A percentile compares a stretch with the other conserved stretches of the same genome.
Evolutionary conservation across 768 basidiomycete species (phyloP).

Genomic region (Porphyrellus cyaneotinctus): DNA sequence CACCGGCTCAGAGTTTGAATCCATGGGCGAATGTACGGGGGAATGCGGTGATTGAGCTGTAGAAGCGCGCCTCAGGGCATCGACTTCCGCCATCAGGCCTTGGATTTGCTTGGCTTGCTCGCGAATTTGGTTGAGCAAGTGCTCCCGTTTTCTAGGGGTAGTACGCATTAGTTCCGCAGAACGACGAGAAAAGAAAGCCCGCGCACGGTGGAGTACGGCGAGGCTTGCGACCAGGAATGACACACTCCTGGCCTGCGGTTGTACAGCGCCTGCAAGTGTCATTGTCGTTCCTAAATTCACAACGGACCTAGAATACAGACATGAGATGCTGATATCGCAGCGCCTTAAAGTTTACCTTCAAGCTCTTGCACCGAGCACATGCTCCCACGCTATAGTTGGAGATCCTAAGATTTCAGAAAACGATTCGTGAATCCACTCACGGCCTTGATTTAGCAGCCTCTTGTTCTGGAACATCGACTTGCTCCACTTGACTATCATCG

Average conservation of each 20-base stretch:
- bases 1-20: constrained; percentile 23
- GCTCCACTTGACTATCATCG: constrained; percentile 15
- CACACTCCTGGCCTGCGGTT: constrained; percentile 66
- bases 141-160: constrained; percentile 64
- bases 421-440: constrained; percentile 12
- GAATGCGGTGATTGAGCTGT: constrained; percentile 35
- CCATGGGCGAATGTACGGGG: constrained; percentile 30
- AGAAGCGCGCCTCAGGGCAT: constrained; percentile 37
- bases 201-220: constrained; percentile 74
- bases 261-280: constrained; percentile 75
- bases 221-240: constrained; percentile 82
- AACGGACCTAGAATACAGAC: constrained; percentile 55
- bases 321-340: neutral
- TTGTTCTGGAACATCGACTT: constrained; percentile 21
- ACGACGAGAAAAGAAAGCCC: neutral
- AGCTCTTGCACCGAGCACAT: constrained; percentile 64
- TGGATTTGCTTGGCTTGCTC: constrained; percentile 71
- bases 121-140: constrained; percentile 72
- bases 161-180: neutral
- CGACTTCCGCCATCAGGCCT: constrained; percentile 66
- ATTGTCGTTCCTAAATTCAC: constrained; percentile 67
- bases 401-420: neutral
- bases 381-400: constrained; percentile 45
- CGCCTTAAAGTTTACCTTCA: constrained; percentile 36
- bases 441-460: constrained; percentile 19